Percentiles rank a stretch among this genome's conserved stretches.
phyloP scores from a whole-genome alignment of 257 asterid species.

The Eustoma russellianum region DNA sequence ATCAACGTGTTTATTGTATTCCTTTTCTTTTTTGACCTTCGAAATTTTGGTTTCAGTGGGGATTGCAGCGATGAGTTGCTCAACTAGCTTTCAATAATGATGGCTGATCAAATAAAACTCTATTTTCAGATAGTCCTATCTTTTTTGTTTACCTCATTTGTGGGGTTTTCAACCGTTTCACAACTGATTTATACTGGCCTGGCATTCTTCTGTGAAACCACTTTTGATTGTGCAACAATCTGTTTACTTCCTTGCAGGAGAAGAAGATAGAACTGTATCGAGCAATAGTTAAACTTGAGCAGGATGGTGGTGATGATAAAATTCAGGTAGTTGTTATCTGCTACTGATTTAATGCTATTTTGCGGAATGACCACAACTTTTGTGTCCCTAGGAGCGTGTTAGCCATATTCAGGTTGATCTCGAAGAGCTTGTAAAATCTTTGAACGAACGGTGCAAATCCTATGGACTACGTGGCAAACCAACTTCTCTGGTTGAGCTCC shows the following conservation, averaged over 20 bases:
- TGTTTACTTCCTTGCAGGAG: conserved; percentile 37
- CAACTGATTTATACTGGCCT: too few species aligned
- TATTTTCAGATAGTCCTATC: too few species aligned
- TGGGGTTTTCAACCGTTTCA: too few species aligned
- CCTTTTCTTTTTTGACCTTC: too few species aligned
- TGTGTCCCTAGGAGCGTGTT: conserved; percentile 57
- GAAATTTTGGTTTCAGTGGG: too few species aligned
- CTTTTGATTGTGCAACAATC: too few species aligned
- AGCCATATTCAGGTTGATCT: conserved; percentile 62
- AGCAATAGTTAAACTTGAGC: conserved; percentile 79
- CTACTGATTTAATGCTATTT: conserved; percentile 13
- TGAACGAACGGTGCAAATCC: conserved; percentile 91
- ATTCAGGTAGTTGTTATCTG: conserved; percentile 46
- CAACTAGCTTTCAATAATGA: too few species aligned
- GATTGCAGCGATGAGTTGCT: too few species aligned
- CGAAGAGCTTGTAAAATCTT: conserved; percentile 69
- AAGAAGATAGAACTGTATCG: conserved; percentile 87
- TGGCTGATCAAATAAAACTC: too few species aligned
- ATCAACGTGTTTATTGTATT: too few species aligned
- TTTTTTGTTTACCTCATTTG: too few species aligned
- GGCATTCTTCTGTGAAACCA: too few species aligned
- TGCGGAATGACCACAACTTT: conserved; percentile 16
- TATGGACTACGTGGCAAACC: conserved; percentile 94
- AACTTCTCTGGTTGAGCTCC: conserved; percentile 69
- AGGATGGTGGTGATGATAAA: conserved; percentile 50